These are phyloP conservation scores for Tylopilus cervinicoccineus DNA, from an alignment of 768 basidiomycete species.

Conservation along the genomic window DNA sequence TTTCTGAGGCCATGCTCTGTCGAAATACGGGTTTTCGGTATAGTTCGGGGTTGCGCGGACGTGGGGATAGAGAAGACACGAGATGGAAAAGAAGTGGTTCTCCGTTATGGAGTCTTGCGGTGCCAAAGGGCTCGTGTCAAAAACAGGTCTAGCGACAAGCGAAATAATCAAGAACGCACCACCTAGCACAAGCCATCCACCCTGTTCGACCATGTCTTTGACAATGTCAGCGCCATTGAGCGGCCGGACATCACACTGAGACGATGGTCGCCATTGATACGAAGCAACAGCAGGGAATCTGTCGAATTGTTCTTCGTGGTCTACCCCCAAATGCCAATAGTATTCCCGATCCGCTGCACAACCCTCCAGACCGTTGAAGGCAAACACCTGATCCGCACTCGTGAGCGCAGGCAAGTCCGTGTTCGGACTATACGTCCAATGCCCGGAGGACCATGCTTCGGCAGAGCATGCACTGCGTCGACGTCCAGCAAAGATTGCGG, in stretches of 20 bases:
- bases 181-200: constrained; percentile 66
- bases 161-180: constrained; percentile 36
- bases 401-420: constrained; percentile 35
- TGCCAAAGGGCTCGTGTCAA: constrained; percentile 1
- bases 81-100: constrained; percentile 71
- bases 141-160: background rate
- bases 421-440: constrained; percentile 41
- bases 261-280: constrained; percentile 51
- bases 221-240: constrained; percentile 44
- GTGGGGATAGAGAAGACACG: constrained; percentile 62
- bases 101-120: constrained; percentile 62
- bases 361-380: constrained; percentile 54
- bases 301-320: constrained; percentile 43
- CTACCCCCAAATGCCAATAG: constrained; percentile 59
- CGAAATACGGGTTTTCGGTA: constrained; percentile 47
- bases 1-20: constrained; percentile 63
- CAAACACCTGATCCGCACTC: constrained; percentile 40
- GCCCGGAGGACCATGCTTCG: constrained; percentile 32
- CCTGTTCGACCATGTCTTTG: constrained; percentile 58
- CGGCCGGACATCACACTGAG: constrained; percentile 40
- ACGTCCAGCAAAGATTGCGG: constrained; percentile 24
- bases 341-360: constrained; percentile 63
- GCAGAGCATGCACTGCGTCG: constrained; percentile 33
- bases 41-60: constrained; percentile 65
- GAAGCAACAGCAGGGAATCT: constrained; percentile 51